phyloP scores from a whole-genome alignment of 768 basidiomycete genomes.

The Thelephora ganbajun region DNA sequence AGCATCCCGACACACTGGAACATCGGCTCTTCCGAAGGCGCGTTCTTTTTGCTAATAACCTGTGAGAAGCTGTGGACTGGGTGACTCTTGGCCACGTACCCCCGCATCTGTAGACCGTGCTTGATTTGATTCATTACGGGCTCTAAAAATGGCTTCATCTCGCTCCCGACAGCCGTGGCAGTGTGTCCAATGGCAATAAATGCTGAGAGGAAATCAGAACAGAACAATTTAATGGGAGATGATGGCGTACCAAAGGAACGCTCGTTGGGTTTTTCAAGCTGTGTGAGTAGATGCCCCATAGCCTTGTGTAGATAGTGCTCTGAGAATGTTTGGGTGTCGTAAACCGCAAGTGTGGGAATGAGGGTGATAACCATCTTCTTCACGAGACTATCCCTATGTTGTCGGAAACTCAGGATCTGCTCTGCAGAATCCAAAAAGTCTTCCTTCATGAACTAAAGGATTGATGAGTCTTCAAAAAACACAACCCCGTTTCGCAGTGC shows the following conservation, averaged over 20 bases:
- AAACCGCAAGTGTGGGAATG: constrained; percentile 88
- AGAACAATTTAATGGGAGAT: not conserved
- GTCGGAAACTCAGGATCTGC: constrained; percentile 76
- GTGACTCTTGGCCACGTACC: constrained; percentile 32
- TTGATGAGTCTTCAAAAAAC: constrained; percentile 1
- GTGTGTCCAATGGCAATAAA: constrained; percentile 96
- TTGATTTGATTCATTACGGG: constrained; percentile 84
- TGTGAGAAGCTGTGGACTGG: not conserved
- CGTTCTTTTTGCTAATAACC: constrained; percentile 60
- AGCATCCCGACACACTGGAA: constrained; percentile 98
- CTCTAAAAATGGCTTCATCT: constrained; percentile 94
- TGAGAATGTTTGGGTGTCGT: constrained; percentile 86
- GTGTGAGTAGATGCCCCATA: constrained; percentile 83
- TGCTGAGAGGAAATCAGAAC: constrained; percentile 22
- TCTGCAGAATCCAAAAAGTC: constrained; percentile 80
- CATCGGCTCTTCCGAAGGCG: constrained; percentile 86
- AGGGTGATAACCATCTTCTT: constrained; percentile 92
- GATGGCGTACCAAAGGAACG: constrained; percentile 62
- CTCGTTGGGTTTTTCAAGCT: constrained; percentile 81
- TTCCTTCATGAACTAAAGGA: constrained; percentile 69
- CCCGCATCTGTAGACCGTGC: constrained; percentile 72
- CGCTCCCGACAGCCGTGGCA: constrained; percentile 79
- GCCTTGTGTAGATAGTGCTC: constrained; percentile 85
- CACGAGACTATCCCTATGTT: constrained; percentile 76
- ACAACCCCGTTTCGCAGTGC: constrained; percentile 13